phyloP scores from a whole-genome alignment of 225 moss, liverwort and hornwort genomes.

The Rhytidiadelphus loreus region DNA sequence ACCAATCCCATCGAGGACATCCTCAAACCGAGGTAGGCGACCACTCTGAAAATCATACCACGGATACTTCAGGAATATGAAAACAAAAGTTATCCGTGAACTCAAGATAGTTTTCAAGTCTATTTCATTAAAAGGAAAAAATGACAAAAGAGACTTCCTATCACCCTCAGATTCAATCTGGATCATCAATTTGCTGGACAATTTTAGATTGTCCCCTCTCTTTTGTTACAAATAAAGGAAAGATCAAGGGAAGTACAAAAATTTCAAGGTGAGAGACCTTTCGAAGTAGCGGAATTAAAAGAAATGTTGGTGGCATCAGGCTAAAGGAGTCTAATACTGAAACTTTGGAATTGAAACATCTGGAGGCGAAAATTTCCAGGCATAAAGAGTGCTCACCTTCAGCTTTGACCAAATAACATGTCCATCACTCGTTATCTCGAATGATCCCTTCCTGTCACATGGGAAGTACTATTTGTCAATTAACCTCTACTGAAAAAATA shows the following conservation, averaged over 20 bases:
- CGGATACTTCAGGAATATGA: background rate
- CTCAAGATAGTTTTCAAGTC: background rate
- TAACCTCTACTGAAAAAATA: background rate
- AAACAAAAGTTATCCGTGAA: background rate
- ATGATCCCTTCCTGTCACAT: conserved; percentile 69
- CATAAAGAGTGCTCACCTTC: conserved; percentile 32
- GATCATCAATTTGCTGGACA: background rate
- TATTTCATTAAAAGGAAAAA: background rate
- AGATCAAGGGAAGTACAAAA: background rate
- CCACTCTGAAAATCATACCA: conserved; percentile 19
- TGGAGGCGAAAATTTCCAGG: background rate
- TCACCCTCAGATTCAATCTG: background rate
- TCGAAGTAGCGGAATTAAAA: background rate
- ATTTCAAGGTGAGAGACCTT: background rate
- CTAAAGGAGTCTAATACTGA: background rate
- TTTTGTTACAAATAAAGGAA: background rate
- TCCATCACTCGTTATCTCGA: conserved; percentile 68
- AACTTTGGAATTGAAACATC: background rate
- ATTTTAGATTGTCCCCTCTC: background rate
- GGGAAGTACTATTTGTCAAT: background rate
- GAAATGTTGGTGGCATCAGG: background rate
- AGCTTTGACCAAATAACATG: conserved; percentile 76
- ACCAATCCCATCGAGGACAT: conserved; percentile 36
- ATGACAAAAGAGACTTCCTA: background rate
- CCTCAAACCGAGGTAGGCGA: conserved; percentile 48